phyloP scores from a whole-genome alignment of 345 rosid species.

The Corymbia maculata region DNA sequence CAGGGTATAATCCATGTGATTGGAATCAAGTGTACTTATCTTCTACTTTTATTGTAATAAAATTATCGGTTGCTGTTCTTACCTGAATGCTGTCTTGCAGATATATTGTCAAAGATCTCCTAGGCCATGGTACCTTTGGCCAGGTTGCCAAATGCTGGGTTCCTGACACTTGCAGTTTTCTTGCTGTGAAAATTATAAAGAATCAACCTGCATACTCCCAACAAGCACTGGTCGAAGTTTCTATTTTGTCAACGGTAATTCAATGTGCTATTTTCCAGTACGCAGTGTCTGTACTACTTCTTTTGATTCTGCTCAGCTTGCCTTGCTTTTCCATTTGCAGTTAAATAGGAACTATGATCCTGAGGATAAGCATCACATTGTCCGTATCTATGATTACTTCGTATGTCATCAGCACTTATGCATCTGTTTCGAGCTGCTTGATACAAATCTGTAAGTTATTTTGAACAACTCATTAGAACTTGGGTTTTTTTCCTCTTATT shows the following conservation, averaged over 20 bases:
- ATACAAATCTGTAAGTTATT: constrained; percentile 82
- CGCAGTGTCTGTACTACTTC: background rate
- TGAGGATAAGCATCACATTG: constrained; percentile 96
- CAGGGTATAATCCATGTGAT: background rate
- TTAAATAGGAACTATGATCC: constrained; percentile 97
- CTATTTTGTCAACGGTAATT: constrained; percentile 83
- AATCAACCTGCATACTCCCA: constrained; percentile 97
- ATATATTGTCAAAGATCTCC: constrained; percentile 94
- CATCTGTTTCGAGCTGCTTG: constrained; percentile 95
- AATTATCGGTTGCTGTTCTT: background rate
- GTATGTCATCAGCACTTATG: constrained; percentile 78
- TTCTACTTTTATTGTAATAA: background rate
- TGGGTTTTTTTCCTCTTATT: background rate
- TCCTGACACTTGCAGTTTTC: constrained; percentile 53
- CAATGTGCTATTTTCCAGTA: background rate
- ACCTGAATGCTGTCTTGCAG: constrained; percentile 30
- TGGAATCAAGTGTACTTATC: background rate
- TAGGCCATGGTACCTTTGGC: constrained; percentile 99
- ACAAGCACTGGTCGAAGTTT: constrained; percentile 98
- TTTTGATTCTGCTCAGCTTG: background rate
- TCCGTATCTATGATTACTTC: constrained; percentile 94
- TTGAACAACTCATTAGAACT: background rate
- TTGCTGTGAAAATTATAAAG: constrained; percentile 95
- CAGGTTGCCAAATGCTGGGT: constrained; percentile 99
- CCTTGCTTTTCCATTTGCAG: constrained; percentile 34